These are phyloP conservation scores for Keqinozyma sinolaborantium DNA, from an alignment of 1,139 yeast genomes.

Conservation along the genomic window DNA sequence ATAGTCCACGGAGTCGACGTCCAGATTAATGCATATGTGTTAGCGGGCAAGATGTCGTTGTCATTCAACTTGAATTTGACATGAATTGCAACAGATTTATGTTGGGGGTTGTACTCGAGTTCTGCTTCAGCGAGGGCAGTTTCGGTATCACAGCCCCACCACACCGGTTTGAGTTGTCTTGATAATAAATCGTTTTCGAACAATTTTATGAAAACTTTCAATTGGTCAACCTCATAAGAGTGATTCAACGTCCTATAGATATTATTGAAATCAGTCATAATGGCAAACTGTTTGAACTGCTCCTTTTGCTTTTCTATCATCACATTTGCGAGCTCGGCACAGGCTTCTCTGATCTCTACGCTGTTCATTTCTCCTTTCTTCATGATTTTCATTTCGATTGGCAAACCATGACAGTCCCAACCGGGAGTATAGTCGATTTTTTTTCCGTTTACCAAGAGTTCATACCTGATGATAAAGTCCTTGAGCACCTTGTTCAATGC, in stretches of 20 bases:
- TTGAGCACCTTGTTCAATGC: slow-evolving; percentile 85
- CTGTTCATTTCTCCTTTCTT: slow-evolving; percentile 39
- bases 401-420: slow-evolving; percentile 99
- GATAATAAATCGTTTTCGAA: slow-evolving; percentile 66
- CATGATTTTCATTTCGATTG: slow-evolving; percentile 86
- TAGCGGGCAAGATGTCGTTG: slow-evolving; percentile 3
- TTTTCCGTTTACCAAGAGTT: slow-evolving; percentile 55
- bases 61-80: slow-evolving; percentile 46
- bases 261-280: slow-evolving; percentile 77
- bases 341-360: slow-evolving; percentile 57
- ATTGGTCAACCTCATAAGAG: slow-evolving; percentile 70
- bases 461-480: slow-evolving; percentile 76
- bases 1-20: slow-evolving; percentile 99
- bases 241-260: slow-evolving; percentile 73
- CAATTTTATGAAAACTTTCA: slow-evolving; percentile 65
- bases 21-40: slow-evolving; percentile 62
- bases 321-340: slow-evolving; percentile 62
- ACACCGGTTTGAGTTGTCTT: slow-evolving; percentile 90
- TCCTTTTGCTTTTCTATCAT: slow-evolving; percentile 62
- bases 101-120: slow-evolving; percentile 76
- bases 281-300: slow-evolving; percentile 67
- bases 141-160: slow-evolving; percentile 93
- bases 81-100: slow-evolving; percentile 66
- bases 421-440: slow-evolving; percentile 79
- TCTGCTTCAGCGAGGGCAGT: slow-evolving; percentile 98